phyloP scores from a whole-genome alignment of 2,329 filamentous ascomycete genomes.

The Malbranchea zuffiana region DNA sequence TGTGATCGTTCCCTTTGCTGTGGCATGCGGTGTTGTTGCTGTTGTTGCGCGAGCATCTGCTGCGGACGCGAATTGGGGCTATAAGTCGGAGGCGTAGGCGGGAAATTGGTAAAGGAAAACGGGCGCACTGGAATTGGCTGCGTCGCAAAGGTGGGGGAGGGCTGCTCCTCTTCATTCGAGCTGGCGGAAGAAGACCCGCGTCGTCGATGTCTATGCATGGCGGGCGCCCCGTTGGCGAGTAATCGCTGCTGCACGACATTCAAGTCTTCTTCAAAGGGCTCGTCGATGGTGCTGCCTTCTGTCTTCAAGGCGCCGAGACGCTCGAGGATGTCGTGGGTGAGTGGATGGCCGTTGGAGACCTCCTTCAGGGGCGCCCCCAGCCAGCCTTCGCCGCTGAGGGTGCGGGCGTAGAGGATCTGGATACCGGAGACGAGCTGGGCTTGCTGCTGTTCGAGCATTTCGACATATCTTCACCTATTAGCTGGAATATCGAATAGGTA shows the following conservation, averaged over 20 bases:
- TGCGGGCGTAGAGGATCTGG: conserved; percentile 48
- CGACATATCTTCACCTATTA: conserved; percentile 43
- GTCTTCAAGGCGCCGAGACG: conserved; percentile 47
- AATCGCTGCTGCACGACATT: conserved; percentile 45
- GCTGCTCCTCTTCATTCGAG: conserved; percentile 3
- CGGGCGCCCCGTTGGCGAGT: conserved; percentile 42
- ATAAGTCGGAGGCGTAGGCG: conserved; percentile 32
- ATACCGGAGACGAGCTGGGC: conserved; percentile 50
- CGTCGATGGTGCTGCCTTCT: conserved; percentile 36
- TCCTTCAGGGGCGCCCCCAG: conserved; percentile 43
- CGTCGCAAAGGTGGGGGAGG: conserved; percentile 3
- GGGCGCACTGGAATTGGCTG: neutral
- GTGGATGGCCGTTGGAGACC: conserved; percentile 43
- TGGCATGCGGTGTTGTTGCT: neutral
- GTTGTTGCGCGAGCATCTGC: conserved; percentile 17
- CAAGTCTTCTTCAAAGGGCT: conserved; percentile 50
- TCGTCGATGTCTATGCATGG: conserved; percentile 42
- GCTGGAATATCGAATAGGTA: conserved; percentile 4
- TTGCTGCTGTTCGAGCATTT: conserved; percentile 58
- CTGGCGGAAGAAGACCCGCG: conserved; percentile 40
- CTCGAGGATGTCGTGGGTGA: conserved; percentile 54
- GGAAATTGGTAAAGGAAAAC: conserved; percentile 22
- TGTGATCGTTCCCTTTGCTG: no score
- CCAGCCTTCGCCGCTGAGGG: conserved; percentile 45
- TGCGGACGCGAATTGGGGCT: conserved; percentile 26